Conservation (phyloP, 371 early-diverging fungal species). For the Phascolomyces articulosus region DNA sequence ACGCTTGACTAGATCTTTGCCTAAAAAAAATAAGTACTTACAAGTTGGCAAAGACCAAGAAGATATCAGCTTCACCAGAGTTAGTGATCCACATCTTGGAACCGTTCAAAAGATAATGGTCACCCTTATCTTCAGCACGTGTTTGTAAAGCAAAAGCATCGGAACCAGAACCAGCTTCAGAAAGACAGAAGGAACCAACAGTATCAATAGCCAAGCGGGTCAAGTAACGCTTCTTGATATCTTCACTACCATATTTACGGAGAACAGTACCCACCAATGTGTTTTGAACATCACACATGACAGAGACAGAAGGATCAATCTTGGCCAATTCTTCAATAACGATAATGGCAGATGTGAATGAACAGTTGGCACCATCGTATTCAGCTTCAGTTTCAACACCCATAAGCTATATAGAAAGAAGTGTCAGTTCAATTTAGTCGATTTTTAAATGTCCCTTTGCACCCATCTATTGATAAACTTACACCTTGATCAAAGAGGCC, state of each 20-base stretch:
- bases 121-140: constrained; percentile 87
- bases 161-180: constrained; percentile 92
- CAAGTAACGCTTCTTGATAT: constrained; percentile 84
- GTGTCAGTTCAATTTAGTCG: too few species aligned
- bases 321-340: constrained; percentile 96
- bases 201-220: constrained; percentile 80
- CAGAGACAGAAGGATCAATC: constrained; percentile 93
- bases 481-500: constrained; percentile 92
- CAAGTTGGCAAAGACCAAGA: constrained; percentile 97
- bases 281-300: constrained; percentile 97
- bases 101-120: constrained; percentile 92
- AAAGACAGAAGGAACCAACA: constrained; percentile 95
- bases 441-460: too few species aligned
- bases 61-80: constrained; percentile 91
- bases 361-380: constrained; percentile 83
- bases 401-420: constrained; percentile 73
- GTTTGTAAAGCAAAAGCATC: constrained; percentile 98
- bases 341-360: constrained; percentile 92
- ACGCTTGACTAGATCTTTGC: neutral
- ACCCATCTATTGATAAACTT: too few species aligned
- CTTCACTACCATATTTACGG: constrained; percentile 78
- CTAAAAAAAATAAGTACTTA: constrained; percentile 22
- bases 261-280: constrained; percentile 97
- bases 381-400: constrained; percentile 91
- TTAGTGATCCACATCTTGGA: constrained; percentile 95